Evolutionary conservation across 805 yeast species (phyloP), one percentile per base, ranked within the genome.

Genomic region (Cyberlindnera maritima): DNA sequence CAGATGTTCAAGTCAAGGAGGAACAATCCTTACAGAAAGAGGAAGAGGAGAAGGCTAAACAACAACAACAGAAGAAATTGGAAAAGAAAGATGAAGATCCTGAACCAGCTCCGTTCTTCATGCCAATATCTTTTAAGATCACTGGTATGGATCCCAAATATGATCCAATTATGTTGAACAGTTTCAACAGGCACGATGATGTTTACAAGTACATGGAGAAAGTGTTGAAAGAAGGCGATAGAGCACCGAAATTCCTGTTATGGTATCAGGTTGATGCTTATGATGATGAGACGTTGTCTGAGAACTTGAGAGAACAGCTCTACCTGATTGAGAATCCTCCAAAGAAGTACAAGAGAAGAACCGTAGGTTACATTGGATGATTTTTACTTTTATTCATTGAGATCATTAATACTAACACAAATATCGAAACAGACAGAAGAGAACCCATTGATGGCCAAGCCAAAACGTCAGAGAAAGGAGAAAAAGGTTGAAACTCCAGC

Each of bases 231-330:
- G 68, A 65, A 17, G 96, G 96, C 2, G 70, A 72, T 1, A 72
- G 89, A 48, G 66, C 81, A 3, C 68, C 83, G 6, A 78, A 78
- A 29, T 79, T 80, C 55, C 77, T 85, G 60, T 68, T 89, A 18
- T 90, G 97, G 96, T 88, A 84, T 58, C 88, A 86, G 56, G 72
- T 92, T 11, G 94, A 86, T 63, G 91, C 89, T 0, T 74, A 77
- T 39, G 77, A 80, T 44, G 94, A 87, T 61, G 88, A 82, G 52
- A 64, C 66, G 1, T 56, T 85, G 39, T 86, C 87, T 0, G 94
- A 87, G 56, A 70, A 72, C 8, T 63, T 85, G 34, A 72, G 95
- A 55, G 70, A 71, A 39, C 81, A 79, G 46, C 64, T 84, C 43
- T 74, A 72, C 45, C 73, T 72, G 15, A 77, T 76, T 58, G 88